Conservation (phyloP, 2,329 filamentous ascomycete species). For the Fusarium sp. region DNA sequence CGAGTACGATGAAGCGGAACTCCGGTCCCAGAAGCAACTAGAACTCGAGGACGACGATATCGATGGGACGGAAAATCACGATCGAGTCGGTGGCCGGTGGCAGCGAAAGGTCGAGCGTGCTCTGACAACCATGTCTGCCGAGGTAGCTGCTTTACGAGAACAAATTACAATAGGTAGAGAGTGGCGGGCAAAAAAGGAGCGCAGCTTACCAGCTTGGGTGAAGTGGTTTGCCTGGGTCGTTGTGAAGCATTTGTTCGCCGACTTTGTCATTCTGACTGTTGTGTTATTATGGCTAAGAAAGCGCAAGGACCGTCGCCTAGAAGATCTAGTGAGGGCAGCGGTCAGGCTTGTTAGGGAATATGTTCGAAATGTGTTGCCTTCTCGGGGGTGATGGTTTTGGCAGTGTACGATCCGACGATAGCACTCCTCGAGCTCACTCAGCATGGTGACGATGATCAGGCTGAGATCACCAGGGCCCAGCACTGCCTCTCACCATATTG, state of each 20-base stretch:
- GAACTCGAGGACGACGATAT: constrained; percentile 57
- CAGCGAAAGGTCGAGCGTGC: constrained; percentile 84
- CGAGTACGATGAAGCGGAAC: constrained; percentile 77
- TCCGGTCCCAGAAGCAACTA: constrained; percentile 59
- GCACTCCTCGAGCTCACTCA: background rate
- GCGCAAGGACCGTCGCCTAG: constrained; percentile 74
- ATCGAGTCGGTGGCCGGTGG: constrained; percentile 67
- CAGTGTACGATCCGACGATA: background rate
- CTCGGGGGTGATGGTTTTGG: constrained; percentile 54
- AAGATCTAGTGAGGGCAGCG: constrained; percentile 76
- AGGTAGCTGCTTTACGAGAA: constrained; percentile 90
- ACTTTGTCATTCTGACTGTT: constrained; percentile 71
- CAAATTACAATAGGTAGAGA: constrained; percentile 83
- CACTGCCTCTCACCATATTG: background rate
- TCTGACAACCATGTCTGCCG: constrained; percentile 87
- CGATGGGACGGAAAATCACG: constrained; percentile 46
- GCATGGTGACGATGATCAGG: background rate
- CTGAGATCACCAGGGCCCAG: background rate
- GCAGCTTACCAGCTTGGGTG: constrained; percentile 74
- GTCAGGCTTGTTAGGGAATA: constrained; percentile 68
- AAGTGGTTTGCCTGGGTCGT: constrained; percentile 75
- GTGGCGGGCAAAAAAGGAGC: constrained; percentile 71
- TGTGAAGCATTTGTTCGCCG: constrained; percentile 77
- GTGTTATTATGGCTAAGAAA: constrained; percentile 77
- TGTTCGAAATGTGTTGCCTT: constrained; percentile 65